These are phyloP conservation scores for Zostera marina DNA, from an alignment of 116 monocot species.

Conservation along the genomic window DNA sequence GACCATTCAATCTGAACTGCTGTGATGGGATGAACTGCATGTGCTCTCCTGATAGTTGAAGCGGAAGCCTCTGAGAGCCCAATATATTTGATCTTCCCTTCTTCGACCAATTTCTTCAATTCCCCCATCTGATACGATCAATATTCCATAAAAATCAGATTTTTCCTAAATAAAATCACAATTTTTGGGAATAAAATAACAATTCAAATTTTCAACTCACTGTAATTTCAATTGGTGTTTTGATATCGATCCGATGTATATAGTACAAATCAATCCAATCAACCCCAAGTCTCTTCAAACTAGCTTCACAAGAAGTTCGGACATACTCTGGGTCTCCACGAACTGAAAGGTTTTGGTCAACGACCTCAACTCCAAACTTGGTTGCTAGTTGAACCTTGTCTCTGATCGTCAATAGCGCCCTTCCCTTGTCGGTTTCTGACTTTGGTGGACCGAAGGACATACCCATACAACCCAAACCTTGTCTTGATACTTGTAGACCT, in stretches of 20 bases:
- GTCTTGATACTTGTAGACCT: slow-evolving; percentile 51
- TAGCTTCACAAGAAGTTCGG: slow-evolving; percentile 49
- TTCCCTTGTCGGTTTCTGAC: slow-evolving; percentile 38
- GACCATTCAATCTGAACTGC: slow-evolving; percentile 67
- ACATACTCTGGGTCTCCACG: slow-evolving; percentile 53
- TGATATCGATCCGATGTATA: slow-evolving; percentile 51
- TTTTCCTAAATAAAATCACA: too few relatives aligned
- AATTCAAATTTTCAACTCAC: too few relatives aligned
- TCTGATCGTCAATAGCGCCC: slow-evolving; percentile 9
- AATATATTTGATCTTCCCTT: slow-evolving; percentile 65
- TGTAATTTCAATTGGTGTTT: slow-evolving; percentile 62
- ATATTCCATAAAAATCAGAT: too few relatives aligned
- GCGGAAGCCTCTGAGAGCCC: slow-evolving; percentile 58
- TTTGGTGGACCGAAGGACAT: slow-evolving; percentile 69
- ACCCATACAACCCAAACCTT: slow-evolving; percentile 67
- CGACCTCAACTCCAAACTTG: slow-evolving; percentile 45
- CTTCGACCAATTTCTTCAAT: slow-evolving; percentile 56
- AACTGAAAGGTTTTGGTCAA: slow-evolving; percentile 15
- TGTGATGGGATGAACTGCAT: slow-evolving; percentile 56
- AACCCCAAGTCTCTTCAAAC: slow-evolving; percentile 43
- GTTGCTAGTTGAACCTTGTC: slow-evolving; percentile 55
- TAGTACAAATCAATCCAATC: slow-evolving; percentile 69
- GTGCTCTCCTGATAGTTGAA: slow-evolving; percentile 57
- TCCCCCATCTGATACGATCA: slow-evolving; percentile 63
- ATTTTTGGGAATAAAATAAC: too few relatives aligned